A percentile compares a stretch with the other conserved stretches of the same genome.
Conservation (phyloP, 2,329 filamentous ascomycete genomes). For the Trichoderma sp. region DNA sequence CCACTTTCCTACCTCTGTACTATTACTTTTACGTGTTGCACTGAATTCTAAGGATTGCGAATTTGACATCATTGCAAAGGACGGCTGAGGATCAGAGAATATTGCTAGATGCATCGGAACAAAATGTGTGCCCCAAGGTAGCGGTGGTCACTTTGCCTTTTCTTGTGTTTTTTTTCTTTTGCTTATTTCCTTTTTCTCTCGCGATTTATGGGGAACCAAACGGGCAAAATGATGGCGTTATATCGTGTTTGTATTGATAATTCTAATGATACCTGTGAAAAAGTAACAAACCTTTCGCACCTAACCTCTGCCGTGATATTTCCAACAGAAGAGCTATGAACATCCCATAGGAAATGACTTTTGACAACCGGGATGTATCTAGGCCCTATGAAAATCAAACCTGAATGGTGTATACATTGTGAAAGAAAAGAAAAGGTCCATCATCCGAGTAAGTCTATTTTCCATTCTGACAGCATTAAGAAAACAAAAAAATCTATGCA, state of each 20-base stretch:
- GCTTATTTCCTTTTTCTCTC: background rate
- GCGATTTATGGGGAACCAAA: background rate
- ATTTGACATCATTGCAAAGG: background rate
- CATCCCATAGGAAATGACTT: background rate
- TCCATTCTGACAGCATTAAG: background rate
- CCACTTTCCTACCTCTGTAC: background rate
- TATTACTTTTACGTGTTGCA: background rate
- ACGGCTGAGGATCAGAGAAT: background rate
- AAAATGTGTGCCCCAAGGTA: background rate
- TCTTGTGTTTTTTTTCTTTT: background rate
- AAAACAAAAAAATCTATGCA: constrained; percentile 28
- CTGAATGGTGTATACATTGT: background rate
- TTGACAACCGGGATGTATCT: background rate
- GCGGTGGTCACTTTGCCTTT: background rate
- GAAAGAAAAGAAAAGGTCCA: background rate
- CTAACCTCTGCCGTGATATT: background rate
- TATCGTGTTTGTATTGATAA: background rate
- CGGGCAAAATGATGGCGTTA: background rate
- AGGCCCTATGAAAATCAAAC: background rate
- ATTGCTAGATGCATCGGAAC: background rate
- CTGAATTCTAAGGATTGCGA: background rate
- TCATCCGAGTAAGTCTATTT: background rate
- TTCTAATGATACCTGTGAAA: constrained; percentile 1
- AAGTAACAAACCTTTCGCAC: background rate
- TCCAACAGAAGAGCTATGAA: background rate